These are phyloP conservation scores for Triticum aestivum DNA, from an alignment of 176 grass and related monocot species.

Conservation along the genomic window DNA sequence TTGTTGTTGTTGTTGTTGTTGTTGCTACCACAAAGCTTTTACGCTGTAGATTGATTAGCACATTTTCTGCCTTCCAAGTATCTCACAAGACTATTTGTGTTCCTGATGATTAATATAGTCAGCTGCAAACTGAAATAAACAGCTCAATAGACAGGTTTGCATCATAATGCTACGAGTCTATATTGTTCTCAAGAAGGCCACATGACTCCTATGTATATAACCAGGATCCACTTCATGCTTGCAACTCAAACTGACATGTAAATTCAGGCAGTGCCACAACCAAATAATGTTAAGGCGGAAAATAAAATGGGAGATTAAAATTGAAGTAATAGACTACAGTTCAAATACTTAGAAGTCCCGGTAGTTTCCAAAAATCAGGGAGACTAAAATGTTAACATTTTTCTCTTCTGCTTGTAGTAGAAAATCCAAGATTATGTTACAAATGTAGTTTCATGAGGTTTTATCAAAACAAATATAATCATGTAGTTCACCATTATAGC, in stretches of 20 bases:
- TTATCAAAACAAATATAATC: constrained; percentile 15
- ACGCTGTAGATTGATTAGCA: background rate
- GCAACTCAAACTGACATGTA: background rate
- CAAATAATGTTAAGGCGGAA: background rate
- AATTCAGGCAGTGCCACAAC: background rate
- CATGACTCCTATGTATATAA: no score
- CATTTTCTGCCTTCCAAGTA: background rate
- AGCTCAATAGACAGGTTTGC: background rate
- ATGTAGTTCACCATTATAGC: background rate
- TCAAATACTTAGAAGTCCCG: background rate
- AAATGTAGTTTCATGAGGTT: constrained; percentile 2
- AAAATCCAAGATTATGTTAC: background rate
- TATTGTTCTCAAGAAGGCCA: background rate
- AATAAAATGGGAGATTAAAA: background rate
- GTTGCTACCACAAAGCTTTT: background rate
- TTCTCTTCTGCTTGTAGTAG: background rate
- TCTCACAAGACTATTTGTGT: background rate
- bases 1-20: no score
- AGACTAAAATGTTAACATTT: background rate
- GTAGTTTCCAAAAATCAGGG: background rate
- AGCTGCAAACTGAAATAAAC: background rate
- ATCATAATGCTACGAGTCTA: background rate
- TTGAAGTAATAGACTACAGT: background rate
- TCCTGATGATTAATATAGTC: background rate
- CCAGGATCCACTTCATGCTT: background rate